These are phyloP conservation scores for Grigorovia humatica DNA, from an alignment of 805 yeast genomes.

Conservation along the genomic window DNA sequence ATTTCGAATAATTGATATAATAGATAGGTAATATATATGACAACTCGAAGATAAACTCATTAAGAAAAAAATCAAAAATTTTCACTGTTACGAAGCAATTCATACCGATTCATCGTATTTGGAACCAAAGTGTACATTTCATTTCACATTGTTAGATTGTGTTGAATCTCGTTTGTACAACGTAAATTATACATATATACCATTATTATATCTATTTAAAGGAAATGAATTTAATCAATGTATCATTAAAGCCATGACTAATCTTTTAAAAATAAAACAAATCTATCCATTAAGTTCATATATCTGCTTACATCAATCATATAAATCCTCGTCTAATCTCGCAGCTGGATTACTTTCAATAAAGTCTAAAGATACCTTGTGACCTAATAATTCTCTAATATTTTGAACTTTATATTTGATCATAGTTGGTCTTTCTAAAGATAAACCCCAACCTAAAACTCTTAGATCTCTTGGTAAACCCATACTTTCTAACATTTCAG, in stretches of 20 bases:
- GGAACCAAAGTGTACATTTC: too few species aligned
- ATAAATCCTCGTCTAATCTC: constrained; percentile 73
- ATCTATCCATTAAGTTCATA: not conserved
- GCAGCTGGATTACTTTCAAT: constrained; percentile 97
- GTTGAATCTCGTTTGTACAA: not conserved
- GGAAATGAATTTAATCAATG: not conserved
- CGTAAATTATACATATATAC: not conserved
- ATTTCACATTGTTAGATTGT: not conserved
- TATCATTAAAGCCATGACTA: not conserved
- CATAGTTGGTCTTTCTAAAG: constrained; percentile 98
- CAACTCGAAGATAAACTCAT: not conserved
- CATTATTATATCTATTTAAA: not conserved
- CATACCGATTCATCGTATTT: too few species aligned
- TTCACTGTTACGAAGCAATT: too few species aligned
- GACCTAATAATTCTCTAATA: constrained; percentile 94
- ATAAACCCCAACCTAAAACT: constrained; percentile 95
- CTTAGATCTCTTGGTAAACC: constrained; percentile 91
- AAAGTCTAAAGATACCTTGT: constrained; percentile 89
- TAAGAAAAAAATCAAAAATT: not conserved
- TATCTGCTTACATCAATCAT: constrained; percentile 18
- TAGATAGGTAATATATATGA: not conserved
- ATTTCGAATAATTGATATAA: constrained; percentile 8
- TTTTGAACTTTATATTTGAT: constrained; percentile 92
- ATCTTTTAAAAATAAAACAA: not conserved
- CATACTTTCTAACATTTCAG: constrained; percentile 98